These are phyloP conservation scores for Cladosporium sp. DNA, from an alignment of 2,329 filamentous ascomycete genomes.

Conservation along the genomic window DNA sequence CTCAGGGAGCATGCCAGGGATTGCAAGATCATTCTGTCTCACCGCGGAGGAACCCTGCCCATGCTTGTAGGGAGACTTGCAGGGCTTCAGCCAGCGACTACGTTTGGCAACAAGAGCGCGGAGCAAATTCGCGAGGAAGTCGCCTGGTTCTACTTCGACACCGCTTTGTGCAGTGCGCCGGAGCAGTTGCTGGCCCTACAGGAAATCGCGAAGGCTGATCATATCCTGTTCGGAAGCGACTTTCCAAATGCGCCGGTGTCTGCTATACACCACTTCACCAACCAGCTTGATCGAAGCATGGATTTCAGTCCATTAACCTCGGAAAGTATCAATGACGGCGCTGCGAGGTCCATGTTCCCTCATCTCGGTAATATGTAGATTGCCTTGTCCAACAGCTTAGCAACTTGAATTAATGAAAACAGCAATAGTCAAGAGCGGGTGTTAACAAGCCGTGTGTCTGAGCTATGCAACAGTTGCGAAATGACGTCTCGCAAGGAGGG, in stretches of 20 bases:
- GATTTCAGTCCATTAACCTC: neutral
- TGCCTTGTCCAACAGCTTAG: too few species aligned
- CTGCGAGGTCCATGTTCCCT: too few species aligned
- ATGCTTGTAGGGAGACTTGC: constrained; percentile 3
- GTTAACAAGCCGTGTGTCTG: too few species aligned
- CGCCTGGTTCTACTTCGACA: constrained; percentile 6
- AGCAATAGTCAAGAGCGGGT: too few species aligned
- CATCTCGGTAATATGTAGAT: too few species aligned
- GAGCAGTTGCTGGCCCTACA: neutral
- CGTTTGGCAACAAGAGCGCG: neutral
- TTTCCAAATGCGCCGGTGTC: constrained; percentile 10
- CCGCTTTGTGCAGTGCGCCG: constrained; percentile 1
- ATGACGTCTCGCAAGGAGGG: too few species aligned
- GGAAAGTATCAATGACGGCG: too few species aligned
- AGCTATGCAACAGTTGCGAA: too few species aligned
- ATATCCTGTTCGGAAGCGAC: constrained; percentile 14
- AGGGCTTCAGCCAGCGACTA: neutral
- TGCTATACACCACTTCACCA: constrained; percentile 11
- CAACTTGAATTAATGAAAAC: too few species aligned
- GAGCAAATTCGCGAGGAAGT: neutral
- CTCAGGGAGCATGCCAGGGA: neutral
- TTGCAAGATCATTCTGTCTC: constrained; percentile 11
- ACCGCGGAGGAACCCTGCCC: constrained; percentile 7
- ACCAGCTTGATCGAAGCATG: neutral
- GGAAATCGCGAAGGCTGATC: neutral